Evolutionary conservation across 1,284 basidiomycete species (phyloP), one percentile per base, ranked within the genome.

Genomic region (Cronartium ribicola): DNA sequence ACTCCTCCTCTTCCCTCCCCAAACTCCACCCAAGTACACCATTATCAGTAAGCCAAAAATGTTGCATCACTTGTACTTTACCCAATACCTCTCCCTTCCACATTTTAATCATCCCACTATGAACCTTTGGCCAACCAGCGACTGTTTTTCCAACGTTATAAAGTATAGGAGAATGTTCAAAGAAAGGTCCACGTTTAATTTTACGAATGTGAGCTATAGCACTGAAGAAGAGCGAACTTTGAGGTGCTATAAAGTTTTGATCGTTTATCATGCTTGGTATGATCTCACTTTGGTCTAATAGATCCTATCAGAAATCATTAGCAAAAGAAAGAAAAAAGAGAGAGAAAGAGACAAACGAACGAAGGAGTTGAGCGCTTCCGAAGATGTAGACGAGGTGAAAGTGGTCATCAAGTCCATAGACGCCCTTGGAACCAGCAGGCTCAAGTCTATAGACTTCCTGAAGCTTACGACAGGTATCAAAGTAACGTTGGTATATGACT

Each of bases 401-500:
- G 76, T 90, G 96, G 81, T 99, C 96, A 80, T 99, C 94, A 44
- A 99, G 83, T 0, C 95, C 95, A 95, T 95, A 99, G 0, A 98
- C 95, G 7, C 95, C 95, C 79, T 98, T 96, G 76, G 91, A 94
- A 2, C 95, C 95, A 0, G 95, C 95, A 3, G 96, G 95, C 82
- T 98, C 95, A 6, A 98, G 87, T 61, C 85, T 87, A 81, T 98
- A 99, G 36, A 88, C 86, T 78, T 92, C 90, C 80, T 98, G 96
- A 41, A 97, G 84, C 66, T 85, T 85, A 87, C 92, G 94, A 76
- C 89, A 91, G 37, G 95, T 84, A 51, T 86, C 85, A 61, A 95
- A 83, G 80, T 98, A 98, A 36, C 90, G 86, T 69, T 86, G 81
- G 77, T 91, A 90, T 20, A 91, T 82, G 20, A 80, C 79, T n/a